Conservation (phyloP, 805 yeast genomes). For the Starmera amethionina region DNA sequence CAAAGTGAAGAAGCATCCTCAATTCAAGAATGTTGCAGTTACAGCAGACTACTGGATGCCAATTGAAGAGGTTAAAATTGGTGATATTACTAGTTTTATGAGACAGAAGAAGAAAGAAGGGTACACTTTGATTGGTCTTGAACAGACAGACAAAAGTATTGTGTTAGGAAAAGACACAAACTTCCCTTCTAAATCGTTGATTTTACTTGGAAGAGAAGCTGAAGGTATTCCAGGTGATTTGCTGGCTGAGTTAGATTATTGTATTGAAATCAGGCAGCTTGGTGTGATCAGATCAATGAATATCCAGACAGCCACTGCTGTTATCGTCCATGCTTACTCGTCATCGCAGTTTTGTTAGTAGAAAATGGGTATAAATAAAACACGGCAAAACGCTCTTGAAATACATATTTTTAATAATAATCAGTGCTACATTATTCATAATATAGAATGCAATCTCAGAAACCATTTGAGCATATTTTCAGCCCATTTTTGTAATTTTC, state of each 20-base stretch:
- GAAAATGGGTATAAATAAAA: no score
- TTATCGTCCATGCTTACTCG: constrained; percentile 85
- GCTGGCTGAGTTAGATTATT: constrained; percentile 71
- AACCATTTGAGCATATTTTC: no score
- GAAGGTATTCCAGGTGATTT: constrained; percentile 88
- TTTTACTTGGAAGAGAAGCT: constrained; percentile 76
- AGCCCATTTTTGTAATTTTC: no score
- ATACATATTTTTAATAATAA: no score
- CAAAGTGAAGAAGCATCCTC: constrained; percentile 49
- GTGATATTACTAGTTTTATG: constrained; percentile 46
- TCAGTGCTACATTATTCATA: no score
- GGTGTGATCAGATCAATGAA: constrained; percentile 95
- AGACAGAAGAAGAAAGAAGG: constrained; percentile 60
- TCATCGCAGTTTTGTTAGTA: constrained; percentile 4
- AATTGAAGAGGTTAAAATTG: constrained; percentile 61
- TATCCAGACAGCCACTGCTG: constrained; percentile 94
- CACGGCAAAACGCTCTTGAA: no score
- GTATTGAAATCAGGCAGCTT: constrained; percentile 84
- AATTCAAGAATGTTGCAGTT: constrained; percentile 82
- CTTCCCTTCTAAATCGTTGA: constrained; percentile 73
- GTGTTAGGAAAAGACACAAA: constrained; percentile 50
- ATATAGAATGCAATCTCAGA: no score
- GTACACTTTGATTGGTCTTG: constrained; percentile 80
- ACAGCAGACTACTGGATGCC: constrained; percentile 98
- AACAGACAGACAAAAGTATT: constrained; percentile 86